A percentile compares a stretch with the other conserved stretches of the same genome.
Conservation (phyloP, 2,329 filamentous ascomycete genomes). For the Ophiostoma sp. region DNA sequence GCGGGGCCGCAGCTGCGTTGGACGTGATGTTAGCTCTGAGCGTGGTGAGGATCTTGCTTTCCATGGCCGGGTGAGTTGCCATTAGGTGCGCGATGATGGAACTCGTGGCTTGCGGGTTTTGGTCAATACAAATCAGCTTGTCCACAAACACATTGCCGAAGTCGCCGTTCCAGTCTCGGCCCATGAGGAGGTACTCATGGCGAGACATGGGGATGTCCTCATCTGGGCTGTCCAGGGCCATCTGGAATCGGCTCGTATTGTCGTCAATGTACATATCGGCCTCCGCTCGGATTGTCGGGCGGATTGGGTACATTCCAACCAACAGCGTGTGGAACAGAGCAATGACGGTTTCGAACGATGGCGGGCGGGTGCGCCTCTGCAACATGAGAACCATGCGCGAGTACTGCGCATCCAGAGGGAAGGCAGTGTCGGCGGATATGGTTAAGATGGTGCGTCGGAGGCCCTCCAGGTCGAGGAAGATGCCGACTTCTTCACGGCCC, state of each 20-base stretch:
- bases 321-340: constrained; percentile 50
- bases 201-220: constrained; percentile 31
- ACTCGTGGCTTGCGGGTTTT: constrained; percentile 53
- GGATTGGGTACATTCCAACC: constrained; percentile 38
- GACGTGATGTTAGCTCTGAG: constrained; percentile 57
- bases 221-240: constrained; percentile 27
- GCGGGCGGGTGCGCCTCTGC: constrained; percentile 53
- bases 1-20: constrained; percentile 47
- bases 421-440: constrained; percentile 57
- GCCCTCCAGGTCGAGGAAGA: constrained; percentile 62
- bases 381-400: constrained; percentile 54
- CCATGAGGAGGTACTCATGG: constrained; percentile 28
- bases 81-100: constrained; percentile 61
- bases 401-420: constrained; percentile 57
- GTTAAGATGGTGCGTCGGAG: constrained; percentile 60
- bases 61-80: constrained; percentile 51
- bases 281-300: not conserved
- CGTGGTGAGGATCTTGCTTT: constrained; percentile 53
- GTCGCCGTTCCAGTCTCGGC: constrained; percentile 32
- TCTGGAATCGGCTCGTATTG: constrained; percentile 30
- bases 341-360: constrained; percentile 57
- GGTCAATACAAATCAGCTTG: constrained; percentile 64
- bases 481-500: constrained; percentile 57
- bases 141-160: constrained; percentile 58
- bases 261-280: constrained; percentile 45